These are phyloP conservation scores for Diplodia scrobiculata DNA, from an alignment of 2,329 filamentous ascomycete genomes.

Conservation along the genomic window DNA sequence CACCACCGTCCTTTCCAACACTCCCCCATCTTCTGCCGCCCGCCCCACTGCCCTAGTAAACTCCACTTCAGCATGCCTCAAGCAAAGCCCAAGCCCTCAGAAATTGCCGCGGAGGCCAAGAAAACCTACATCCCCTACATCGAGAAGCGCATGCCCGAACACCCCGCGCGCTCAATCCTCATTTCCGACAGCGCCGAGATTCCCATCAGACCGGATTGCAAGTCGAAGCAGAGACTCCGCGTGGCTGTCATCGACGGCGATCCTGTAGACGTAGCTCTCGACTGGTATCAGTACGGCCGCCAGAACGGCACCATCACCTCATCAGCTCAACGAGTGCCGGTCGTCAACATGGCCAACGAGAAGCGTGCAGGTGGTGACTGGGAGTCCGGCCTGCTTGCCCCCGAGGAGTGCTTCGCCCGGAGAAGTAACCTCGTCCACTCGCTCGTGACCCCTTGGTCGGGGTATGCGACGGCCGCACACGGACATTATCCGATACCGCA, in stretches of 20 bases:
- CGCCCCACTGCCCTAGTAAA: background rate
- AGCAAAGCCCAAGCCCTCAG: constrained; percentile 64
- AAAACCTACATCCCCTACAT: constrained; percentile 68
- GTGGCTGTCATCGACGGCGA: constrained; percentile 52
- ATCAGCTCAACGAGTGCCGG: constrained; percentile 54
- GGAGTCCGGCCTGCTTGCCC: constrained; percentile 66
- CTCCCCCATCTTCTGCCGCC: constrained; percentile 1
- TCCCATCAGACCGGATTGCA: constrained; percentile 53
- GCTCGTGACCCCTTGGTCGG: constrained; percentile 61
- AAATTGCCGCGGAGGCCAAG: constrained; percentile 74
- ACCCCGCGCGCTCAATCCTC: constrained; percentile 62
- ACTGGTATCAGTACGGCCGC: constrained; percentile 55
- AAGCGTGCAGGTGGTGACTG: constrained; percentile 77
- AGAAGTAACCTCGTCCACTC: constrained; percentile 73
- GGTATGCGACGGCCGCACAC: constrained; percentile 44
- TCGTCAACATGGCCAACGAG: constrained; percentile 75
- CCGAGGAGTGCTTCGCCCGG: constrained; percentile 73
- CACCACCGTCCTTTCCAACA: background rate
- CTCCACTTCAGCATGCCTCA: constrained; percentile 54
- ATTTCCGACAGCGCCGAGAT: constrained; percentile 49
- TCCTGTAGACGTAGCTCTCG: constrained; percentile 57
- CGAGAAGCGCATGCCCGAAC: constrained; percentile 56
- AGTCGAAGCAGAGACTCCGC: constrained; percentile 45
- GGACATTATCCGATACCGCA: constrained; percentile 69
- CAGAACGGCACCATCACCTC: constrained; percentile 30